Evolutionary conservation across 2,329 filamentous ascomycete genomes (phyloP), one percentile per base, ranked within the genome.

Genomic region (Rhinocladiella mackenziei): DNA sequence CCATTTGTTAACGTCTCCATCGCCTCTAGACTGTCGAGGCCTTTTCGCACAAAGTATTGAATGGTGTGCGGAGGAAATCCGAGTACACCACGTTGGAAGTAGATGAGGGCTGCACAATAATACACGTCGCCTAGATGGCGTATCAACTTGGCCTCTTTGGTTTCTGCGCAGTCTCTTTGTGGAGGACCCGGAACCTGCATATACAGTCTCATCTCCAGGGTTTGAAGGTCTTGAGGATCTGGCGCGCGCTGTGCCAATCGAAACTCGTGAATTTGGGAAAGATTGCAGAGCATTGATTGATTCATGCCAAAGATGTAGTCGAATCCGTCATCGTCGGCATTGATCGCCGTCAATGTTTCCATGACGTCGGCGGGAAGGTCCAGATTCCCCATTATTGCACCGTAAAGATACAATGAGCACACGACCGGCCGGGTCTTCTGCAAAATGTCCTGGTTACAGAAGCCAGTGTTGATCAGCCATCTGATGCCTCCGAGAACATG

Each of bases 101-200:
- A 63, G 5, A 65, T 58, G 2, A 66, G 56, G 1, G 53, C 55
- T 1, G 62, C 63, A 23, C 64, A 66, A 51, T 66, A 66, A 40
- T 65, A 66, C 3, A 60, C 59, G 35, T 62, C 50, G 14, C 46
- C 50, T 17, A 50, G 50, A 23, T 53, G 46, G 2, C 43, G 36
- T 7, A 46, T 60, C 9, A 61, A 35, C 54, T 51, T 20, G 63
- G 42, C 8, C 39, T 22, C 5, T 34, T 9, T 13, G 50, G 61
- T 14, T 52, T 55, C 14, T 9, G 17, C 17, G 56, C 52, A 18
- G 50, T 54, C 9, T 33, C 47, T 4, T 54, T 41, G 13, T 50
- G 50, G 3, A 46, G 48, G 6, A 9, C 22, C 54, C 4, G 41
- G 59, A 23, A 35, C 55, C 5, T 58, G 56, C 3, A 59, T 35